Conservation (phyloP, 257 asterid species). For the Ilex asprella region DNA sequence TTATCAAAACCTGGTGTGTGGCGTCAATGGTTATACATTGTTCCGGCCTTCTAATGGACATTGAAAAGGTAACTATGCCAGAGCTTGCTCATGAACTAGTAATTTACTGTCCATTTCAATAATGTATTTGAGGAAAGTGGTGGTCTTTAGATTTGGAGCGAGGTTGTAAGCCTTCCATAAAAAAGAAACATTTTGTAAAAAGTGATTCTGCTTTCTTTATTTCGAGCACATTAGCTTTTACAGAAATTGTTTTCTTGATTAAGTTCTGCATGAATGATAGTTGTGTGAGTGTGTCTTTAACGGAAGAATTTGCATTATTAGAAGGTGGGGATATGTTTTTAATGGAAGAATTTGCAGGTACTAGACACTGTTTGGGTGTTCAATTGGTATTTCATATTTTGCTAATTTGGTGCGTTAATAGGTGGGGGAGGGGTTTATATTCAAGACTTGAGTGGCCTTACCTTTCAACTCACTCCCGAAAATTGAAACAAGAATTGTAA, state of each 20-base stretch:
- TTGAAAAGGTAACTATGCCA: constrained; percentile 19
- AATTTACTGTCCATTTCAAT: constrained; percentile 16
- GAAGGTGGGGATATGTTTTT: no score
- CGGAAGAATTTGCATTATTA: no score
- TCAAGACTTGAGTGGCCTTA: no score
- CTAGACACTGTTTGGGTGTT: no score
- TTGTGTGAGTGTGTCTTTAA: no score
- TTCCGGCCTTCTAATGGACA: constrained; percentile 74
- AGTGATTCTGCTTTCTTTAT: constrained; percentile 22
- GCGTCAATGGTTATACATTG: constrained; percentile 51
- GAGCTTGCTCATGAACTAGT: constrained; percentile 10
- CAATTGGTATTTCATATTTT: no score
- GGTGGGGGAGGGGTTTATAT: no score
- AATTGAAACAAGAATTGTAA: no score
- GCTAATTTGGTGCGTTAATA: no score
- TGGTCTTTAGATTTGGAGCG: constrained; percentile 20
- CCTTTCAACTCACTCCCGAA: no score
- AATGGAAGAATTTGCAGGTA: no score
- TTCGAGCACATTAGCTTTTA: constrained; percentile 12
- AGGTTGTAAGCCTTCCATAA: constrained; percentile 20
- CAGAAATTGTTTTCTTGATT: background rate
- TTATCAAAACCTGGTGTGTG: constrained; percentile 38
- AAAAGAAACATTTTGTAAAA: constrained; percentile 24
- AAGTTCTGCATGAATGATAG: no score
- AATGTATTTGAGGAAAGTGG: constrained; percentile 17